Evolutionary conservation across 106 monocot species (phyloP), one percentile per base, ranked within the genome.

Genomic region (Dioscorea alata): DNA sequence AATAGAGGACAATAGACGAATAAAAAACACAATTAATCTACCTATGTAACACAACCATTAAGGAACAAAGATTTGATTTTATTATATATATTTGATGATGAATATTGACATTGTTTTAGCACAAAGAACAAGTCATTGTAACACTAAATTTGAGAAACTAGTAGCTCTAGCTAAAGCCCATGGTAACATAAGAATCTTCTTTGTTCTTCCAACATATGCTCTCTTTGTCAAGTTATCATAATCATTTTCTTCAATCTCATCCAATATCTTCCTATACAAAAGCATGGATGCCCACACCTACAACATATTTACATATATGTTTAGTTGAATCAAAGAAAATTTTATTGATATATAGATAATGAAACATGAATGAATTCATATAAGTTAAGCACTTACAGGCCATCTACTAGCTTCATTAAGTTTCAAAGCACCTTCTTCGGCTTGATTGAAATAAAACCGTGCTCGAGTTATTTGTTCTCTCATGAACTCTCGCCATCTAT

Each of bases 181-280:
- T 23, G 65, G 65, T 19, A 65, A 65, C 49, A 49, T 48, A 10
- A 65, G 49, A 20, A 65, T 15, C 28, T 67, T 67, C 50, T 67
- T 67, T 24, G 67, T 18, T 33, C 17, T 67, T 19, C 51, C 51
- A 14, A 67, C 67, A 28, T 52, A 67, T 25, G 67, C 67, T 13
- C 51, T 33, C 52, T 67, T 67, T 3, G 67, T 67, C 24, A 67
- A 52, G 50, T 67, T 67, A 31, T 67, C 52, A 51, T 51, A 67
- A 20, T 52, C 48, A 52, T 67, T 67, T 0, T 22, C 67, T 13
- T 67, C 67, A 51, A 67, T 67, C 7, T 50, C 67, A 51, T 67
- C 67, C 51, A 67, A 52, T 16, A 67, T 67, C 18, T 67, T 22
- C 7, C 67, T 18, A 24, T 67, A 67, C 16, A 67, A 25, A 23